Percentiles rank a stretch among this genome's conserved stretches.
Evolutionary conservation across 2,329 filamentous ascomycete genomes (phyloP).

Genomic region (Pseudogymnoascus sp.): DNA sequence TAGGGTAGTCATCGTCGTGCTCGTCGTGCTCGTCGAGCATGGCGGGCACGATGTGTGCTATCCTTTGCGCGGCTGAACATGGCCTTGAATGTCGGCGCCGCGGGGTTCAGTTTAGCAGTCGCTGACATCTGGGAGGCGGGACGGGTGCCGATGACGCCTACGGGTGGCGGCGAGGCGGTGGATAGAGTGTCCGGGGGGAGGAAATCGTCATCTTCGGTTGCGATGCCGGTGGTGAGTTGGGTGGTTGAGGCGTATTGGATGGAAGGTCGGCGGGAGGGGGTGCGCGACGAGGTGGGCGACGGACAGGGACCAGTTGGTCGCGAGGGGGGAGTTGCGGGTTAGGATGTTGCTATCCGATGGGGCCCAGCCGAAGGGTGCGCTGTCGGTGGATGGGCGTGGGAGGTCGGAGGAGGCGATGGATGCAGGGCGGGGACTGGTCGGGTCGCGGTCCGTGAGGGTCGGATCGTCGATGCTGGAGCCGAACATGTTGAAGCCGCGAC

Average conservation of each 20-base stretch:
- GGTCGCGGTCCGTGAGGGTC: conserved; percentile 45
- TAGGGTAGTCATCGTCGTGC: conserved; percentile 23
- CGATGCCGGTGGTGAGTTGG: conserved; percentile 52
- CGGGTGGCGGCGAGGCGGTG: conserved; percentile 48
- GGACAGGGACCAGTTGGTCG: conserved; percentile 44
- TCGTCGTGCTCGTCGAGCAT: not conserved
- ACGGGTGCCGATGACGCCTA: conserved; percentile 74
- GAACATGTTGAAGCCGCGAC: conserved; percentile 37
- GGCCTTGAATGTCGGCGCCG: conserved; percentile 80
- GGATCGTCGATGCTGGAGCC: conserved; percentile 42
- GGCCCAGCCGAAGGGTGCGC: conserved; percentile 65
- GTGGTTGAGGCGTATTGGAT: conserved; percentile 69
- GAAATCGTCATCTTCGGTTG: conserved; percentile 59
- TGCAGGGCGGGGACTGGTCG: conserved; percentile 56
- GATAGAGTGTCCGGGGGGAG: conserved; percentile 50
- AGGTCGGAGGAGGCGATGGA: conserved; percentile 65
- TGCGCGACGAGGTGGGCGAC: conserved; percentile 60
- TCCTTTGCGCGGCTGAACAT: conserved; percentile 51
- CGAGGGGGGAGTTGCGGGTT: conserved; percentile 47
- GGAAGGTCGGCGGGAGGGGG: conserved; percentile 73
- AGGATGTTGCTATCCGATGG: conserved; percentile 39
- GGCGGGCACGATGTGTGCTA: not conserved
- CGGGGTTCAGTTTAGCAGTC: conserved; percentile 66
- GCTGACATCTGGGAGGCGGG: conserved; percentile 51
- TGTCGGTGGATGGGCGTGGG: conserved; percentile 73